Evolutionary conservation across 2,329 filamentous ascomycete species (phyloP).

Genomic region (Neopestalotiopsis sp.): DNA sequence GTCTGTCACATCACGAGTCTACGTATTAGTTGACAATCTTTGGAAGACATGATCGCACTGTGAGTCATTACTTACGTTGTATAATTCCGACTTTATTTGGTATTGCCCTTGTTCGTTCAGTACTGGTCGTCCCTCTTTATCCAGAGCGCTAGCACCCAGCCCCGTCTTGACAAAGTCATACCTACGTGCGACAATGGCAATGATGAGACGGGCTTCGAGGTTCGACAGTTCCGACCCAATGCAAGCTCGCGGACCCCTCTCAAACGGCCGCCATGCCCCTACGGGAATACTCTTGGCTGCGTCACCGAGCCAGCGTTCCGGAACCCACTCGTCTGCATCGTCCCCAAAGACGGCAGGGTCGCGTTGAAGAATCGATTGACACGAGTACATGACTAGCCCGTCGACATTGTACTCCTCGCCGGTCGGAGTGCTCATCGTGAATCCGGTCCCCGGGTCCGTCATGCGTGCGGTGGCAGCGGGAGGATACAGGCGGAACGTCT

Average conservation of each 20-base stretch:
- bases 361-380: constrained; percentile 21
- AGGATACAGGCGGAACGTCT: constrained; percentile 23
- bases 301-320: constrained; percentile 28
- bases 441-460: constrained; percentile 20
- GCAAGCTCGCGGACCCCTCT: constrained; percentile 53
- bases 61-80: background rate
- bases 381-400: constrained; percentile 25
- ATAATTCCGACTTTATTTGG: background rate
- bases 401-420: constrained; percentile 25
- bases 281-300: constrained; percentile 7
- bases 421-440: constrained; percentile 23
- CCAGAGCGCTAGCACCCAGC: constrained; percentile 14
- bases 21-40: background rate
- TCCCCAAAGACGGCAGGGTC: constrained; percentile 22
- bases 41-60: too few species aligned
- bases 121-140: constrained; percentile 20
- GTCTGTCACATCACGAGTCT: constrained; percentile 18
- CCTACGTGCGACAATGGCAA: constrained; percentile 18
- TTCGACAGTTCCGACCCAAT: constrained; percentile 57
- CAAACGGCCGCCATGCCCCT: constrained; percentile 38
- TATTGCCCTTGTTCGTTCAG: background rate
- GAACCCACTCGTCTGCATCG: constrained; percentile 25
- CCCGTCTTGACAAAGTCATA: constrained; percentile 23
- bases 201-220: constrained; percentile 23
- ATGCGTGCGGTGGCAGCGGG: constrained; percentile 21